Evolutionary conservation across 352 stramenopile species (phyloP).

Genomic region (Globisporangium megalacanthum): DNA sequence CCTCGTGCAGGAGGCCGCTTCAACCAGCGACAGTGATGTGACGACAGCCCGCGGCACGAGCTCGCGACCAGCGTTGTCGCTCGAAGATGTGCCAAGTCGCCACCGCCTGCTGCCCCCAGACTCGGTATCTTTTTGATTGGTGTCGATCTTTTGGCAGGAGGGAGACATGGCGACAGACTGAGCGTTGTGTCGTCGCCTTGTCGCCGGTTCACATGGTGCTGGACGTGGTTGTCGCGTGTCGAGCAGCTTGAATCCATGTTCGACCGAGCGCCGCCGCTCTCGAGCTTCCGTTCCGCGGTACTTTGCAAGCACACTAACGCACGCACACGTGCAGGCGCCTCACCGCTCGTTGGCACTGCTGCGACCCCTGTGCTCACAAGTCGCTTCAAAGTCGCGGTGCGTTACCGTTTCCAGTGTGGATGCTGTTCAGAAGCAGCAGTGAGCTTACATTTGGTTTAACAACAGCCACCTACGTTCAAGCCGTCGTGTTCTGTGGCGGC

Average conservation of each 20-base stretch:
- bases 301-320: constrained; percentile 68
- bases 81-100: constrained; percentile 41
- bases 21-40: constrained; percentile 5
- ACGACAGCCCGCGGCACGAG: background rate
- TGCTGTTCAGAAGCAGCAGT: no score
- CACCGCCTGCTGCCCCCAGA: constrained; percentile 44
- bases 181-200: background rate
- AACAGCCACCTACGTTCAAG: constrained; percentile 35
- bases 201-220: background rate
- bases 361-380: background rate
- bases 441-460: background rate
- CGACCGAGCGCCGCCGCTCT: constrained; percentile 41
- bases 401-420: background rate
- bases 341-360: constrained; percentile 4
- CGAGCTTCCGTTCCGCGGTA: constrained; percentile 47
- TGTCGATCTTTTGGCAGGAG: background rate
- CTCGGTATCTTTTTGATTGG: constrained; percentile 17
- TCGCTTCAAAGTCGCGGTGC: constrained; percentile 4
- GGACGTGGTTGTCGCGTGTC: background rate
- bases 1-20: constrained; percentile 42
- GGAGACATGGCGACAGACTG: background rate
- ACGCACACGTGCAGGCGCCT: constrained; percentile 16
- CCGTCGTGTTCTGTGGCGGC: constrained; percentile 36
- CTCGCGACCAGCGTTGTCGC: constrained; percentile 11
- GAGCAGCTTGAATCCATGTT: constrained; percentile 57